phyloP scores from a whole-genome alignment of 2,329 filamentous ascomycete species.

The Emmonsiellopsis sp. region DNA sequence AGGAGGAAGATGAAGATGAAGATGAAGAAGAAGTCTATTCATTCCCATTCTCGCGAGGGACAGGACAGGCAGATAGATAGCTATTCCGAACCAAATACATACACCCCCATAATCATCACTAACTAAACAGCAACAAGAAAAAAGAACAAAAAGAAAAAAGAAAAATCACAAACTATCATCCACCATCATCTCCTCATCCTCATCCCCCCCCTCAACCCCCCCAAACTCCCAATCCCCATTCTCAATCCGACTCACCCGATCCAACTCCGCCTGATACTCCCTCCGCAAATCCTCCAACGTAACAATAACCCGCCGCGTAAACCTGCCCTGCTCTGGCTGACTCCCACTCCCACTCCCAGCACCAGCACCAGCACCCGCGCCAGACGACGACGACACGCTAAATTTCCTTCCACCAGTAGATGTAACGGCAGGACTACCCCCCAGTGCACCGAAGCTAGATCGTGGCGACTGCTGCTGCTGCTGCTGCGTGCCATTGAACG shows the following conservation, averaged over 20 bases:
- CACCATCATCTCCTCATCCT: slow-evolving; percentile 2
- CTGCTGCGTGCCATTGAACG: not conserved
- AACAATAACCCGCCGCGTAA: slow-evolving; percentile 61
- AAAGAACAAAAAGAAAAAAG: not conserved
- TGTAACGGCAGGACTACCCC: too few relatives aligned
- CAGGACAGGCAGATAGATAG: not conserved
- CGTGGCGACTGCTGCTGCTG: not conserved
- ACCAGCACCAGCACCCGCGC: not conserved
- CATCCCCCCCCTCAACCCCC: slow-evolving; percentile 13
- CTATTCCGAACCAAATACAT: not conserved
- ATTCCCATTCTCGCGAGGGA: too few relatives aligned
- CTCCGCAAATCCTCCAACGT: slow-evolving; percentile 78
- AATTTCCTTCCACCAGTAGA: not conserved
- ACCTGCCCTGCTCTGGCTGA: slow-evolving; percentile 15
- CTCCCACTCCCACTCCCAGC: slow-evolving; percentile 8
- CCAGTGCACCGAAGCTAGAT: not conserved
- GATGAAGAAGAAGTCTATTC: too few relatives aligned
- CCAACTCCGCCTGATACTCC: slow-evolving; percentile 83
- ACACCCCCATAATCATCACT: too few relatives aligned
- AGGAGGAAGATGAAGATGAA: not conserved
- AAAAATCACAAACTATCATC: slow-evolving; percentile 5
- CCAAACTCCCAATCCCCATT: slow-evolving; percentile 79
- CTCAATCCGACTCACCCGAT: slow-evolving; percentile 77
- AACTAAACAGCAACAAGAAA: not conserved
- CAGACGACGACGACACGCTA: not conserved